Evolutionary conservation across 2,329 filamentous ascomycete species (phyloP).

Genomic region (Zasmidium angulare): DNA sequence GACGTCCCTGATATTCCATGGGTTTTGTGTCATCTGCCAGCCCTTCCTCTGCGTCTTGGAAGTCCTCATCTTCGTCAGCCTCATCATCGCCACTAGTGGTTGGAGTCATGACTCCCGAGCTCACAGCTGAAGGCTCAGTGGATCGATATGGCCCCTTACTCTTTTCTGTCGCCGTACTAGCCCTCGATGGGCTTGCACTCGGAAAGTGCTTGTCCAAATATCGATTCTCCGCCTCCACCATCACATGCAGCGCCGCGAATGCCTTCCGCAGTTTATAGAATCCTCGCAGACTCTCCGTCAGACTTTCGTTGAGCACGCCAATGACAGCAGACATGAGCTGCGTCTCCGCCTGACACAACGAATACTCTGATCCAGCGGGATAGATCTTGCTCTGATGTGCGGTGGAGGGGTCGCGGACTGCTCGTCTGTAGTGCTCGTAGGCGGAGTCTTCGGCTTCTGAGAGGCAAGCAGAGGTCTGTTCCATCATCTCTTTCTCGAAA

Average conservation of each 20-base stretch:
- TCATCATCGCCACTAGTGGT: constrained; percentile 24
- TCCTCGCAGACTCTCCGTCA: constrained; percentile 85
- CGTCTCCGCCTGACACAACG: constrained; percentile 77
- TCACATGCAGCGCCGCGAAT: constrained; percentile 75
- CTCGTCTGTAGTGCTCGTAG: constrained; percentile 72
- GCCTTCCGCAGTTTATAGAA: constrained; percentile 93
- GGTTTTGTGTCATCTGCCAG: constrained; percentile 48
- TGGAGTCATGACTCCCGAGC: constrained; percentile 21
- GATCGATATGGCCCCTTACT: neutral
- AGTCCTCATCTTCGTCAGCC: constrained; percentile 50
- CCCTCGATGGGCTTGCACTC: constrained; percentile 2
- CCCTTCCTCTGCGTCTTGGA: constrained; percentile 58
- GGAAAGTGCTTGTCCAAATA: constrained; percentile 45
- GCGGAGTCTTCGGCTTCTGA: constrained; percentile 74
- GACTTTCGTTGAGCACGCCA: constrained; percentile 84
- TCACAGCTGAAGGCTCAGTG: constrained; percentile 6
- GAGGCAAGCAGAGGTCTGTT: constrained; percentile 72
- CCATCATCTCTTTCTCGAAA: constrained; percentile 90
- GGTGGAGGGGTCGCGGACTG: constrained; percentile 58
- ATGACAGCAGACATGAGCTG: constrained; percentile 89
- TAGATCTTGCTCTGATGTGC: constrained; percentile 66
- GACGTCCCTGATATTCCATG: constrained; percentile 48
- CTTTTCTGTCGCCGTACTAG: neutral
- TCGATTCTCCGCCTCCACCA: constrained; percentile 72
- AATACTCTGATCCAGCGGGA: constrained; percentile 80